Evolutionary conservation across 1,284 basidiomycete genomes (phyloP).

Genomic region (Malassezia sp.): DNA sequence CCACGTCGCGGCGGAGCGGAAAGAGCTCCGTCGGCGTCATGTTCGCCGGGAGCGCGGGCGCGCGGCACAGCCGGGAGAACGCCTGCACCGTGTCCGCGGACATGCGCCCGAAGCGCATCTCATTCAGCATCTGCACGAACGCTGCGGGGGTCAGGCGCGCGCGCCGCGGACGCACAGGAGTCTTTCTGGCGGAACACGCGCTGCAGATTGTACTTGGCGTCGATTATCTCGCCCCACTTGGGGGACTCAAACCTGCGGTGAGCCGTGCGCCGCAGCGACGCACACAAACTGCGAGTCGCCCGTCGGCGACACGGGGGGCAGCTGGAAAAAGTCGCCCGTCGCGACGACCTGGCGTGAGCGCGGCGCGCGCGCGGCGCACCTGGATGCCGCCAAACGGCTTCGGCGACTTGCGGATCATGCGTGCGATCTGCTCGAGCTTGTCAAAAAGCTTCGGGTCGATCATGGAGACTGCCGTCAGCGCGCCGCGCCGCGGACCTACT

Average conservation of each 20-base stretch:
- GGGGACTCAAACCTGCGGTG: constrained; percentile 78
- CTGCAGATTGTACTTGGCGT: constrained; percentile 68
- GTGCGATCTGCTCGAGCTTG: constrained; percentile 64
- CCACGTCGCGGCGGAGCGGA: constrained; percentile 72
- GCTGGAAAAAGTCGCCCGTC: constrained; percentile 91
- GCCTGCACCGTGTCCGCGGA: constrained; percentile 28
- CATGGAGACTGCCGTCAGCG: constrained; percentile 62
- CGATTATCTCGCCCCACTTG: constrained; percentile 67
- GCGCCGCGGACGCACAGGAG: too few relatives aligned
- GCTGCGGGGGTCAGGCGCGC: too few relatives aligned
- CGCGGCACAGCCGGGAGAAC: constrained; percentile 24
- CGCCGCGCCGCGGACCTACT: constrained; percentile 54
- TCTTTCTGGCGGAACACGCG: constrained; percentile 69
- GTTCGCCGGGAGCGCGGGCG: constrained; percentile 22
- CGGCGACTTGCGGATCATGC: constrained; percentile 54
- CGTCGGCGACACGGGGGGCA: constrained; percentile 70
- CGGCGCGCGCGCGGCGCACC: too few relatives aligned
- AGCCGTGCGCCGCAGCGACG: too few relatives aligned
- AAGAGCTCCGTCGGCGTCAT: constrained; percentile 49
- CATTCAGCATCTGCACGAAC: constrained; percentile 39
- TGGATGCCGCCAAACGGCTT: constrained; percentile 87
- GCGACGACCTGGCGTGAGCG: too few relatives aligned
- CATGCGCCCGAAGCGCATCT: constrained; percentile 24
- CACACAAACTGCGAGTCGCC: constrained; percentile 29
- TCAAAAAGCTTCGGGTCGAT: constrained; percentile 85